These are phyloP conservation scores for Blastobotrys persicus DNA, from an alignment of 1,139 yeast genomes.

Conservation along the genomic window DNA sequence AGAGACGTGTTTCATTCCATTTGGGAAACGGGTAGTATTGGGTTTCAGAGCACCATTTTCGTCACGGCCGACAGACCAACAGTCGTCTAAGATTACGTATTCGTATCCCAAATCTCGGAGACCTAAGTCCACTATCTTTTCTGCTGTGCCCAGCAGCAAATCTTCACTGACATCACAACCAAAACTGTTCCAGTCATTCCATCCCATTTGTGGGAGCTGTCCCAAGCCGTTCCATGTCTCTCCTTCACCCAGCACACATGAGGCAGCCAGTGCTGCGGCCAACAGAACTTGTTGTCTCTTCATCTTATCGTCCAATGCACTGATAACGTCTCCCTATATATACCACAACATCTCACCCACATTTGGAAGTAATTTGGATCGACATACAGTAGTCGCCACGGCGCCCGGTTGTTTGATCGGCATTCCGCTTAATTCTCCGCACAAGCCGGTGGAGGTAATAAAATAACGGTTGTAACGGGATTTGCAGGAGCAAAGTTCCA, in stretches of 20 bases:
- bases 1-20: slow-evolving; percentile 32
- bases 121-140: slow-evolving; percentile 29
- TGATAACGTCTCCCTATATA: too few relatives aligned
- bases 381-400: too few relatives aligned
- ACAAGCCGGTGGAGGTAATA: too few relatives aligned
- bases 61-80: slow-evolving; percentile 29
- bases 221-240: slow-evolving; percentile 32
- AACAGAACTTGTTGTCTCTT: not conserved
- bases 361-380: too few relatives aligned
- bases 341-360: too few relatives aligned
- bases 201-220: slow-evolving; percentile 34
- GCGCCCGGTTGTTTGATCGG: too few relatives aligned
- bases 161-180: slow-evolving; percentile 33
- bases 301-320: too few relatives aligned
- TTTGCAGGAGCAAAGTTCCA: too few relatives aligned
- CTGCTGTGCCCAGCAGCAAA: slow-evolving; percentile 27
- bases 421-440: too few relatives aligned
- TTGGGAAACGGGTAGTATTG: slow-evolving; percentile 32
- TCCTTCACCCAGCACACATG: not conserved
- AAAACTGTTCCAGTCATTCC: slow-evolving; percentile 36
- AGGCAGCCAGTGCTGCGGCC: not conserved
- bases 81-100: slow-evolving; percentile 36
- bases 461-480: too few relatives aligned
- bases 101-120: slow-evolving; percentile 33
- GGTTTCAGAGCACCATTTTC: slow-evolving; percentile 20